phyloP scores from a whole-genome alignment of 371 early-diverging fungal genomes.

The Conidiobolus incongruus region DNA sequence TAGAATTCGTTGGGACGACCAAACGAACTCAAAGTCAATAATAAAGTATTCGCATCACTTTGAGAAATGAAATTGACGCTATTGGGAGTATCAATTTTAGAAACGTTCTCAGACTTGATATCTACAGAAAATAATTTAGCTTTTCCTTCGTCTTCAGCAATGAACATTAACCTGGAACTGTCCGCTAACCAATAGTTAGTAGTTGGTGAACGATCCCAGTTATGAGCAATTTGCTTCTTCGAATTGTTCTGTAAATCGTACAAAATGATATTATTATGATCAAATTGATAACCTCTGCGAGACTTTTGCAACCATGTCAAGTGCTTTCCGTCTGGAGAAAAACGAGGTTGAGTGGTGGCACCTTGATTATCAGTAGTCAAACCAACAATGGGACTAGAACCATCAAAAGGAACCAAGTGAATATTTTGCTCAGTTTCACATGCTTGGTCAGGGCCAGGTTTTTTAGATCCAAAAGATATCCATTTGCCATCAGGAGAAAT shows the following conservation, averaged over 20 bases:
- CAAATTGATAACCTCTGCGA: slow-evolving; percentile 42
- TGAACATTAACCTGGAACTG: slow-evolving; percentile 18
- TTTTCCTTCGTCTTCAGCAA: slow-evolving; percentile 32
- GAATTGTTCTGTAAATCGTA: slow-evolving; percentile 4
- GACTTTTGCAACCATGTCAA: slow-evolving; percentile 53
- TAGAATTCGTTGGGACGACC: slow-evolving; percentile 18
- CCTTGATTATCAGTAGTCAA: slow-evolving; percentile 31
- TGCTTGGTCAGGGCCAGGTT: slow-evolving; percentile 28
- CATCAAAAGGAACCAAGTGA: slow-evolving; percentile 28
- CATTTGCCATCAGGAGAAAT: slow-evolving; percentile 28
- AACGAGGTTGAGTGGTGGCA: slow-evolving; percentile 33
- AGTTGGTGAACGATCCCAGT: slow-evolving; percentile 43
- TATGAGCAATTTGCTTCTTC: slow-evolving; percentile 16
- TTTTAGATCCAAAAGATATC: slow-evolving; percentile 46
- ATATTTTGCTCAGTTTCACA: slow-evolving; percentile 55
- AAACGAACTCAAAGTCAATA: slow-evolving; percentile 17
- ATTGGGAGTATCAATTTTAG: not conserved
- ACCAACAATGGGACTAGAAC: slow-evolving; percentile 11
- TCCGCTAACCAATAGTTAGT: slow-evolving; percentile 26
- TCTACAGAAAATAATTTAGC: slow-evolving; percentile 22
- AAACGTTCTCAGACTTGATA: slow-evolving; percentile 13
- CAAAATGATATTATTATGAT: slow-evolving; percentile 40
- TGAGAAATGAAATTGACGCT: slow-evolving; percentile 11
- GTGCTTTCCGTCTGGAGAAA: slow-evolving; percentile 32
- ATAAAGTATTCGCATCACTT: slow-evolving; percentile 13